These are phyloP conservation scores for Penicillium paradoxum DNA, from an alignment of 495 filamentous ascomycete species.

Conservation along the genomic window DNA sequence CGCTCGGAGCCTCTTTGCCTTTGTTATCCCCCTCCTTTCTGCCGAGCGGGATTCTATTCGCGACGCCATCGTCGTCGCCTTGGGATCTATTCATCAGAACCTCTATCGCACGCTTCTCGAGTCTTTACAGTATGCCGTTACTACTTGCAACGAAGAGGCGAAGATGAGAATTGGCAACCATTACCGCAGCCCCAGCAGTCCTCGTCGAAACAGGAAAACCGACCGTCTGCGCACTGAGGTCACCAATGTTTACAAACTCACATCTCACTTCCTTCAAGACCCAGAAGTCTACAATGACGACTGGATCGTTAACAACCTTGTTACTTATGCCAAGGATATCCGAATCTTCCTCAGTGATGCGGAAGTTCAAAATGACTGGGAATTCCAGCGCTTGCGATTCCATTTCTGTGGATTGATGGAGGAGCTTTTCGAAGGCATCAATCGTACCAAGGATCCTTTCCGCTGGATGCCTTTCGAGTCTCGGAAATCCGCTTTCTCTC, in stretches of 20 bases:
- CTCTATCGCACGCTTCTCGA: slow-evolving; percentile 92
- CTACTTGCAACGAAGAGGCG: slow-evolving; percentile 79
- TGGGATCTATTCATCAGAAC: slow-evolving; percentile 92
- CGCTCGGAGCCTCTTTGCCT: slow-evolving; percentile 81
- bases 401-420: slow-evolving; percentile 95
- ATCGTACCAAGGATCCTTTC: slow-evolving; percentile 76
- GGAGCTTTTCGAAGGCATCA: slow-evolving; percentile 86
- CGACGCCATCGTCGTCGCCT: slow-evolving; percentile 83
- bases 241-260: slow-evolving; percentile 90
- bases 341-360: slow-evolving; percentile 90
- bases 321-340: slow-evolving; percentile 84
- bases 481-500: slow-evolving; percentile 82
- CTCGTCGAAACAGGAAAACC: slow-evolving; percentile 68
- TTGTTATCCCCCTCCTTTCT: slow-evolving; percentile 80
- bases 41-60: slow-evolving; percentile 70
- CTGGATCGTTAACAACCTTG: slow-evolving; percentile 86
- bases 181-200: slow-evolving; percentile 70
- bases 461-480: slow-evolving; percentile 96
- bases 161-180: slow-evolving; percentile 72
- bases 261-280: slow-evolving; percentile 81
- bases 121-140: slow-evolving; percentile 78
- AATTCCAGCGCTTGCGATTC: slow-evolving; percentile 83
- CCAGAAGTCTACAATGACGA: slow-evolving; percentile 80
- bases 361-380: slow-evolving; percentile 94
- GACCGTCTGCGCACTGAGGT: slow-evolving; percentile 89